phyloP scores from a whole-genome alignment of 495 filamentous ascomycete genomes.

The Schizothecium vesticola region DNA sequence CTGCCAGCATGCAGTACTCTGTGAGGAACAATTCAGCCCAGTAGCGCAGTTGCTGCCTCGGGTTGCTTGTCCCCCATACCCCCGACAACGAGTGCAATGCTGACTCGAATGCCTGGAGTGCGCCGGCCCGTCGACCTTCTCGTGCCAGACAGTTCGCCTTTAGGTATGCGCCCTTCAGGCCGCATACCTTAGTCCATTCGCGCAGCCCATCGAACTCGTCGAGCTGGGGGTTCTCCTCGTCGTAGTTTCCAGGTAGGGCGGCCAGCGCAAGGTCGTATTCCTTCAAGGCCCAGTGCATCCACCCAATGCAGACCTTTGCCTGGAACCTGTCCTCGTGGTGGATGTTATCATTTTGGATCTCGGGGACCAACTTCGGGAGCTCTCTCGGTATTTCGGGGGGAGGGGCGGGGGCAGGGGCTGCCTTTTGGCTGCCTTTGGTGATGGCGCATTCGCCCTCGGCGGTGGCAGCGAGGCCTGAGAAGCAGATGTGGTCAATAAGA shows the following conservation, averaged over 20 bases:
- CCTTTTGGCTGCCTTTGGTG: constrained; percentile 44
- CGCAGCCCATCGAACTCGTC: constrained; percentile 45
- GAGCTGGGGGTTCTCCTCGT: constrained; percentile 45
- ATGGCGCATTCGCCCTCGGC: constrained; percentile 68
- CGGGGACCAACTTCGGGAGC: constrained; percentile 60
- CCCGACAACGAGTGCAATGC: constrained; percentile 54
- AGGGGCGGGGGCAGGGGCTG: constrained; percentile 28
- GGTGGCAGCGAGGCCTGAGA: constrained; percentile 65
- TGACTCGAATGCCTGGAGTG: constrained; percentile 57
- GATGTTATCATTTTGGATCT: constrained; percentile 56
- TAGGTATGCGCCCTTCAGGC: constrained; percentile 70
- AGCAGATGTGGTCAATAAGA: constrained; percentile 5
- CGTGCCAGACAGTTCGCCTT: constrained; percentile 64
- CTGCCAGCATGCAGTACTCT: constrained; percentile 61
- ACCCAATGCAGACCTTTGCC: constrained; percentile 72
- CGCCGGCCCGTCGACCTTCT: constrained; percentile 48
- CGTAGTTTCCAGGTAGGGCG: constrained; percentile 59
- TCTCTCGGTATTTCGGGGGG: constrained; percentile 43
- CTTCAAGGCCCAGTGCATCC: constrained; percentile 71
- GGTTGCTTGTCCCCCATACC: constrained; percentile 36
- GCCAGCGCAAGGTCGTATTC: constrained; percentile 58
- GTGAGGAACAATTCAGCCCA: constrained; percentile 77
- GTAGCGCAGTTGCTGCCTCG: constrained; percentile 55
- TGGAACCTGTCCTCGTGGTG: constrained; percentile 68
- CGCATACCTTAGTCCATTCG: constrained; percentile 74